These are phyloP conservation scores for Kodamaea kakaduensis DNA, from an alignment of 805 yeast genomes.

Conservation along the genomic window DNA sequence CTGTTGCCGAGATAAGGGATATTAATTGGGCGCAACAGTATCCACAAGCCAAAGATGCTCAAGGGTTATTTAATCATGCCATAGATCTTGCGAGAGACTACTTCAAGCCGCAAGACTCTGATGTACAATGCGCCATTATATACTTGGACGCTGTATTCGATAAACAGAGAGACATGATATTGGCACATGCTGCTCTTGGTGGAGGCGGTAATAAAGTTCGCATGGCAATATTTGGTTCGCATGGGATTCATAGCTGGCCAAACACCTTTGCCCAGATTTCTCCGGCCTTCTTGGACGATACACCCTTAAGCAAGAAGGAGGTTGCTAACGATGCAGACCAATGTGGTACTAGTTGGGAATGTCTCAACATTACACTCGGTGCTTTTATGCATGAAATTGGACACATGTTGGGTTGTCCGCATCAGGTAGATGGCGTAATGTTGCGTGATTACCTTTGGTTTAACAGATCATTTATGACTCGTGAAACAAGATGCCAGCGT, in stretches of 20 bases:
- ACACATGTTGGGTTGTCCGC: conserved; percentile 87
- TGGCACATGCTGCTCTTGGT: conserved; percentile 92
- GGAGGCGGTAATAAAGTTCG: conserved; percentile 72
- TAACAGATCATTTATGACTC: conserved; percentile 76
- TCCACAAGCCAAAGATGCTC: conserved; percentile 62
- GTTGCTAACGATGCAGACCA: conserved; percentile 91
- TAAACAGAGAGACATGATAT: conserved; percentile 47
- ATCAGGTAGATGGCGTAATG: conserved; percentile 88
- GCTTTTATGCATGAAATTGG: conserved; percentile 97
- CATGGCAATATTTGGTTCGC: conserved; percentile 91
- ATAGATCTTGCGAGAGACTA: conserved; percentile 57
- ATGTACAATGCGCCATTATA: conserved; percentile 79
- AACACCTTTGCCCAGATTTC: conserved; percentile 65
- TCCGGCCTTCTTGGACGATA: conserved; percentile 68
- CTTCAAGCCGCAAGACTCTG: conserved; percentile 23
- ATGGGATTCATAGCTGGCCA: conserved; percentile 93
- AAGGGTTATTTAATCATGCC: conserved; percentile 77
- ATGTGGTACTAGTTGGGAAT: conserved; percentile 89
- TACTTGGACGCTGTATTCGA: conserved; percentile 87
- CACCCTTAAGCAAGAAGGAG: conserved; percentile 53
- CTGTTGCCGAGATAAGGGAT: conserved; percentile 69
- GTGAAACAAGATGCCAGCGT: conserved; percentile 57
- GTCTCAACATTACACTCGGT: conserved; percentile 79
- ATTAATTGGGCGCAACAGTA: conserved; percentile 88
- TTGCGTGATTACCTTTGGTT: conserved; percentile 75